Percentiles rank a stretch among this genome's conserved stretches.
These are phyloP conservation scores for Solanum aculeatissimum DNA, from an alignment of 305 asterid species.

Conservation along the genomic window DNA sequence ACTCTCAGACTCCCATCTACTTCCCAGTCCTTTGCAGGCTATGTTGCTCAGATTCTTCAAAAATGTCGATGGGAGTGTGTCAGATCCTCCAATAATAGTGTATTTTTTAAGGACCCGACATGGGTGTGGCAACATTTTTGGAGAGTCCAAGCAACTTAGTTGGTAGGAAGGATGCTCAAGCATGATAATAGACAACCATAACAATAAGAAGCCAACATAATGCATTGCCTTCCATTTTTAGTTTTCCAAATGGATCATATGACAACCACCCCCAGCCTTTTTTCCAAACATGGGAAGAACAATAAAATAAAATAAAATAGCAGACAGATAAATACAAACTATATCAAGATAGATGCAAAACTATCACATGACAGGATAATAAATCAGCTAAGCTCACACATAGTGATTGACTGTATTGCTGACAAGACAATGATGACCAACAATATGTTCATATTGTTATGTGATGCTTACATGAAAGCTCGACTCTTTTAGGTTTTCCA, in stretches of 20 bases:
- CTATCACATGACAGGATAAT: background rate
- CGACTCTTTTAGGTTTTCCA: conserved; percentile 56
- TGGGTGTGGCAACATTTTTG: too few species aligned
- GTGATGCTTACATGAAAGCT: conserved; percentile 43
- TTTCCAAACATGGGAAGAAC: background rate
- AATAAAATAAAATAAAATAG: background rate
- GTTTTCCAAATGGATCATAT: background rate
- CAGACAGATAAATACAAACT: background rate
- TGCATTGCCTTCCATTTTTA: background rate
- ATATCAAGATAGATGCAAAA: background rate
- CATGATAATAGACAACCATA: background rate
- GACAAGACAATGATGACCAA: background rate
- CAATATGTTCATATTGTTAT: background rate
- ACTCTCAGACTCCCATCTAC: background rate
- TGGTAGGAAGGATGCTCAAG: background rate
- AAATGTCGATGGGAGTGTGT: too few species aligned
- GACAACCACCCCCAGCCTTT: background rate
- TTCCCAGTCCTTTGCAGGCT: background rate
- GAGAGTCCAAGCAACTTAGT: too few species aligned
- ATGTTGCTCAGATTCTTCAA: too few species aligned
- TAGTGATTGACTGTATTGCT: background rate
- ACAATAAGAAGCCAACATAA: background rate
- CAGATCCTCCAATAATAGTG: too few species aligned
- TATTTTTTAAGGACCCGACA: too few species aligned
- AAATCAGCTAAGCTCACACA: background rate